These are phyloP conservation scores for Alternaria rosae DNA, from an alignment of 2,329 filamentous ascomycete species.

Conservation along the genomic window DNA sequence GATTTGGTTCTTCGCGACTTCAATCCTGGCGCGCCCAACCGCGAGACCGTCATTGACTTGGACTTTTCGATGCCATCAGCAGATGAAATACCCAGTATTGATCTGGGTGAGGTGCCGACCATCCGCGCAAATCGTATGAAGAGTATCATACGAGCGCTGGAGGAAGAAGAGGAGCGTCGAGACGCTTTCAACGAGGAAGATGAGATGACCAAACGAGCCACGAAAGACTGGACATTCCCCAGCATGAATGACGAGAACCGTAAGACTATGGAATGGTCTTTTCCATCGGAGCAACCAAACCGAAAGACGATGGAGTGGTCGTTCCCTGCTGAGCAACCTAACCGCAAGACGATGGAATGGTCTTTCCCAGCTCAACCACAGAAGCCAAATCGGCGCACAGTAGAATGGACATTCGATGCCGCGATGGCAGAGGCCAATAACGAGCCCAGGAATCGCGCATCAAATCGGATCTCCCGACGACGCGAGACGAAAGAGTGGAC, in stretches of 20 bases:
- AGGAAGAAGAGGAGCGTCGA: constrained; percentile 51
- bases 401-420: constrained; percentile 58
- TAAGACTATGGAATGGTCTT: constrained; percentile 64
- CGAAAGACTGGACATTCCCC: constrained; percentile 65
- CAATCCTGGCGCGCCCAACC: constrained; percentile 52
- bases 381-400: constrained; percentile 53
- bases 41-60: constrained; percentile 65
- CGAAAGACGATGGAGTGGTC: constrained; percentile 57
- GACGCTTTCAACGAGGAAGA: constrained; percentile 39
- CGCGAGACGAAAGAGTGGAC: constrained; percentile 45
- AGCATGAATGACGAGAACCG: constrained; percentile 51
- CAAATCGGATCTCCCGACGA: constrained; percentile 41
- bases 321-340: constrained; percentile 50
- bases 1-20: constrained; percentile 63
- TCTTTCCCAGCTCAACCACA: constrained; percentile 53
- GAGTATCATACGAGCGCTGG: constrained; percentile 53
- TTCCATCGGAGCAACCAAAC: constrained; percentile 50
- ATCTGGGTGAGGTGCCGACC: constrained; percentile 61
- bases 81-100: constrained; percentile 51
- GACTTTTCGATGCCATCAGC: constrained; percentile 58
- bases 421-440: constrained; percentile 52
- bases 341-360: constrained; percentile 61
- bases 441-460: constrained; percentile 38
- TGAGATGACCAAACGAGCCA: constrained; percentile 48
- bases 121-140: constrained; percentile 64